Percentiles rank a stretch among this genome's conserved stretches.
Evolutionary conservation across 23 red algal species (phyloP).

Genomic region (Rhodosorus marinus): DNA sequence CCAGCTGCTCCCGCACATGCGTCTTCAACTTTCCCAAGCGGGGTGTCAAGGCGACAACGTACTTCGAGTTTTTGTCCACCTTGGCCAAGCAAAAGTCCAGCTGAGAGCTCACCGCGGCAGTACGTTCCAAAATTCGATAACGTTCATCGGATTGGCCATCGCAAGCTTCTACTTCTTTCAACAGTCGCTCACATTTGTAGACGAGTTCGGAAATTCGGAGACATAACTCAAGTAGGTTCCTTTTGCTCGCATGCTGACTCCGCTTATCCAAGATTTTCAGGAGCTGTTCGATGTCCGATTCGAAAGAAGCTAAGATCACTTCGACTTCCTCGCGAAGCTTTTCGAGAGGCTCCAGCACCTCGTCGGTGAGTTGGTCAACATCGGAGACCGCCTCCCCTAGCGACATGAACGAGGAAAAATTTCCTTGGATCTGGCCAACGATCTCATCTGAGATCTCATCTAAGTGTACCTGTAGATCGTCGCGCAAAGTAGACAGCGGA

Average conservation of each 20-base stretch:
- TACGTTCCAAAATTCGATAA: conserved; percentile 27
- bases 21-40: conserved; percentile 12
- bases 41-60: conserved; percentile 23
- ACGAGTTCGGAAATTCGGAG: conserved; percentile 26
- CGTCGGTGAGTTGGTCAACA: conserved; percentile 8
- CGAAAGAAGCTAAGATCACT: conserved; percentile 6
- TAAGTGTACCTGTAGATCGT: conserved; percentile 21
- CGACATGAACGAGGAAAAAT: conserved; percentile 28
- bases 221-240: conserved; percentile 15
- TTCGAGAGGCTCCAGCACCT: conserved; percentile 2
- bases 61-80: conserved; percentile 7
- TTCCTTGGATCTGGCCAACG: conserved; percentile 16
- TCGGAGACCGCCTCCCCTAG: conserved; percentile 18
- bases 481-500: conserved; percentile 33
- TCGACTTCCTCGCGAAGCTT: conserved; percentile 10
- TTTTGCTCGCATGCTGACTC: conserved; percentile 5
- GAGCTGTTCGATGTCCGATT: conserved; percentile 13
- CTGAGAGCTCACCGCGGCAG: conserved; percentile 29
- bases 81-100: conserved; percentile 12
- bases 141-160: conserved; percentile 6
- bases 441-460: conserved; percentile 11
- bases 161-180: conserved; percentile 7
- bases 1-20: not conserved
- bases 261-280: conserved; percentile 12
- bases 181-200: conserved; percentile 39